Base-by-base conservation (phyloP, 2,329 filamentous ascomycete species). In the Intubia oerlemansii region DNA sequence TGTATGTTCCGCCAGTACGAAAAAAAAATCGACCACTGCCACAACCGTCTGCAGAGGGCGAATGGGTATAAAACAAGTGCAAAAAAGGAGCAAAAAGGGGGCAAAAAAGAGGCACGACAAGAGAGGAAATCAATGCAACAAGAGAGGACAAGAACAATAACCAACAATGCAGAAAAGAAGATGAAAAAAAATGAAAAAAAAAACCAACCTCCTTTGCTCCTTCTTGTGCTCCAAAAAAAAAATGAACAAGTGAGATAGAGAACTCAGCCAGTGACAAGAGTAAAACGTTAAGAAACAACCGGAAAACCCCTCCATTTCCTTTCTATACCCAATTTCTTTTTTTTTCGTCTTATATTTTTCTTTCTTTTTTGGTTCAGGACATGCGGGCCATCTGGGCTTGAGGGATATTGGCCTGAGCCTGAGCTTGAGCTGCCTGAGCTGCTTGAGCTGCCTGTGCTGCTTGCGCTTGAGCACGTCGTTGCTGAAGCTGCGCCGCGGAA, bases 401-500 rank as follows among this genome's bases (percentile, higher is more conserved):
- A 22, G 24, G 29, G 12, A 4, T 16, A 14, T 17, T 7, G 33
- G 32, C 47, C 37, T 24, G 25, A 10, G 26, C 29, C 13, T 24
- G 26, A 2, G 32, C 32, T n/a, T 1, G n/a, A n/a, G n/a, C n/a
- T n/a, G n/a, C n/a, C n/a, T n/a, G n/a, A n/a, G n/a, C n/a, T n/a
- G n/a, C n/a, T n/a, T n/a, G n/a, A n/a, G n/a, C n/a, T n/a, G n/a
- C n/a, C n/a, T n/a, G n/a, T n/a, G n/a, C n/a, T n/a, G n/a, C n/a
- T n/a, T n/a, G n/a, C n/a, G 31, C 31, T 5, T 37, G 34, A 4
- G 30, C 32, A 9, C 25, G 29, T 2, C 17, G 25, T 24, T 27
- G 28, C 27, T 37, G 39, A 32, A 36, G 23, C 29, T 36, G 36
- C 5, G 32, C 29, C 29, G 26, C 17, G 8, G 30, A 26, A 30